Evolutionary conservation across 2,329 filamentous ascomycete species (phyloP).

Genomic region (Fonsecaea multimorphosa): DNA sequence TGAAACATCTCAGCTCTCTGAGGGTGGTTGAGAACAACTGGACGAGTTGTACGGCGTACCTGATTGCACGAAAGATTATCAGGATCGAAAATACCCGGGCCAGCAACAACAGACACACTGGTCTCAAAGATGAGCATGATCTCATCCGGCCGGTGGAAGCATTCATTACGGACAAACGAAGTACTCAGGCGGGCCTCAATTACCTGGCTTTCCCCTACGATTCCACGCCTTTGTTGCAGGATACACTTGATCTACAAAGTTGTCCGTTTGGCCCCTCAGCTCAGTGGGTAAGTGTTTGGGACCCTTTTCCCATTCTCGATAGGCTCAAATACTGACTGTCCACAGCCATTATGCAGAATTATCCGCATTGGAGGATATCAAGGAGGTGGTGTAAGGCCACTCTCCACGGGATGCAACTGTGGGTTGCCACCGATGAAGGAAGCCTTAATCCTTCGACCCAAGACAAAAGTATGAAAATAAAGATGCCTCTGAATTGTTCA

Average conservation of each 20-base stretch:
- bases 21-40: constrained; percentile 29
- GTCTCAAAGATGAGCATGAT: constrained; percentile 19
- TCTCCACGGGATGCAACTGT: constrained; percentile 18
- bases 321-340: background rate
- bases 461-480: constrained; percentile 6
- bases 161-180: constrained; percentile 24
- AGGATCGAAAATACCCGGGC: constrained; percentile 25
- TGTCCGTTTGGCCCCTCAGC: constrained; percentile 16
- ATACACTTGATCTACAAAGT: constrained; percentile 24
- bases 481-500: background rate
- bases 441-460: constrained; percentile 11
- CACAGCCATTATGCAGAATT: constrained; percentile 26
- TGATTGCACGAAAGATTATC: constrained; percentile 32
- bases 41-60: constrained; percentile 34
- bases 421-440: constrained; percentile 7
- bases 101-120: constrained; percentile 17
- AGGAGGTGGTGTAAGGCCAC: constrained; percentile 19
- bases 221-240: constrained; percentile 16
- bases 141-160: constrained; percentile 32
- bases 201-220: constrained; percentile 28
- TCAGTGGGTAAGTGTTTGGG: constrained; percentile 23
- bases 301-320: background rate
- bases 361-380: constrained; percentile 33
- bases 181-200: constrained; percentile 20
- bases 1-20: constrained; percentile 23